Percentiles rank a stretch among this genome's conserved stretches.
Conservation (phyloP, 1,139 yeast genomes). For the Magnusiomyces suaveolens region DNA sequence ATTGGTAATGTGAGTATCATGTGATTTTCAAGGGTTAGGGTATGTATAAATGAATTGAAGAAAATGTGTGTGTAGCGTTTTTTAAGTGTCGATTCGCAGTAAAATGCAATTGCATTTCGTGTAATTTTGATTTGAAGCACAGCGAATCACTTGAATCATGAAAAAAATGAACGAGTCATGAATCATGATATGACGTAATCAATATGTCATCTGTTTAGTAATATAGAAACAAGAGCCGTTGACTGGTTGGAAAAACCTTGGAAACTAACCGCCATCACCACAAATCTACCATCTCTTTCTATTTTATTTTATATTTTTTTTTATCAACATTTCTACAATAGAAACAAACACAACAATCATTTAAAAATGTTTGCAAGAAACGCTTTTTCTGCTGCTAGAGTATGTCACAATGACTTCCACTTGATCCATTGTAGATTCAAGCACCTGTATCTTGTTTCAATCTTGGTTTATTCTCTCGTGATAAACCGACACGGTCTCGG, state of each 20-base stretch:
- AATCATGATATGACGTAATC: background rate
- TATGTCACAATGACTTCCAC: slow-evolving; percentile 2
- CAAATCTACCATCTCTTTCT: background rate
- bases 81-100: no score
- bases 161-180: background rate
- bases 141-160: background rate
- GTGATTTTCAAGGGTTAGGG: no score
- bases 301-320: no score
- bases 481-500: no score
- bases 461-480: no score
- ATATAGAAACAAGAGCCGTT: background rate
- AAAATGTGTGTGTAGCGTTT: no score
- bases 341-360: background rate
- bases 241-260: background rate
- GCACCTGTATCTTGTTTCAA: no score
- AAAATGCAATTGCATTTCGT: no score
- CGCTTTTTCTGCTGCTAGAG: slow-evolving; percentile 5
- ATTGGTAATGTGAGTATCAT: no score
- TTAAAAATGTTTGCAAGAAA: slow-evolving; percentile 1
- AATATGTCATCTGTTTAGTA: background rate
- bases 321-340: background rate
- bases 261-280: no score
- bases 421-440: background rate
- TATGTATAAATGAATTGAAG: no score
- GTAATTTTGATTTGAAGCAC: no score